phyloP scores from a whole-genome alignment of 2,329 filamentous ascomycete species.

The Fusarium circinatum region DNA sequence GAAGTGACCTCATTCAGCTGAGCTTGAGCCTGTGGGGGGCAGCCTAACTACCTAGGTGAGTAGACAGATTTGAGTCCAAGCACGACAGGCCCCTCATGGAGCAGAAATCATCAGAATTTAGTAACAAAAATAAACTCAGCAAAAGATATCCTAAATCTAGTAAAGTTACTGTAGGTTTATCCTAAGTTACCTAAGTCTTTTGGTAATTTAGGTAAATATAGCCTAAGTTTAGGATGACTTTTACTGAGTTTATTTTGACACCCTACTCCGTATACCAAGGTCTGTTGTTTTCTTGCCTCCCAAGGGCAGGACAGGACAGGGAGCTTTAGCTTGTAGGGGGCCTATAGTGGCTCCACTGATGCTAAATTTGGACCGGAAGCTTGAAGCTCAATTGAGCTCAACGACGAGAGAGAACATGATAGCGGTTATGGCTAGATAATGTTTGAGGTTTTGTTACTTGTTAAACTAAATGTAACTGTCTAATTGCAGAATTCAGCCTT shows the following conservation, averaged over 20 bases:
- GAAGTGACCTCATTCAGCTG: conserved; percentile 30
- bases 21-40: conserved; percentile 18
- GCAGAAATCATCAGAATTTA: no score
- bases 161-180: no score
- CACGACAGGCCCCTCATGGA: background rate
- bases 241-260: no score
- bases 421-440: background rate
- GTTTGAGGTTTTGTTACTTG: background rate
- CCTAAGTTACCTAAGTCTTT: no score
- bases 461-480: background rate
- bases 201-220: no score
- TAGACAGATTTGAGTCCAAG: background rate
- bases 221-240: no score
- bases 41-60: background rate
- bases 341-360: conserved; percentile 8
- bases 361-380: conserved; percentile 2
- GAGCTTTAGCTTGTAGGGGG: background rate
- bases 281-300: no score
- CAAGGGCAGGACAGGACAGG: background rate
- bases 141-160: no score
- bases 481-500: background rate
- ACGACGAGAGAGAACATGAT: background rate
- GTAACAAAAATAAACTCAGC: no score
- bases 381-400: background rate
- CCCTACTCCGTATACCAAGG: no score